Percentiles rank a stretch among this genome's conserved stretches.
phyloP scores from a whole-genome alignment of 176 grass and related monocot species.

The Raddia guianensis region DNA sequence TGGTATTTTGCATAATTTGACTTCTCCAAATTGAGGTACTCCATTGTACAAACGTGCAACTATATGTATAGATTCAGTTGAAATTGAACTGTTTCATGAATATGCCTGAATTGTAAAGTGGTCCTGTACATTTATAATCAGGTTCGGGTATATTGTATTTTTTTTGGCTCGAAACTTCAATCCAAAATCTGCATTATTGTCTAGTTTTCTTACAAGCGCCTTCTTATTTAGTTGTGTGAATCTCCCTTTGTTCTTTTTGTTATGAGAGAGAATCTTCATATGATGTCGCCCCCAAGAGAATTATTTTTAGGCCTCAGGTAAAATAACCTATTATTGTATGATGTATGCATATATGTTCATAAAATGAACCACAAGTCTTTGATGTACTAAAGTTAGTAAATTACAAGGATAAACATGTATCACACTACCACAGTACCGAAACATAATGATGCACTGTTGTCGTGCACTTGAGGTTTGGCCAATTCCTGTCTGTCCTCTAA shows the following conservation, averaged over 20 bases:
- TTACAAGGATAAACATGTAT: not conserved
- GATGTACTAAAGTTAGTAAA: not conserved
- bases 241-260: not conserved
- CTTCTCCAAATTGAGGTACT: not conserved
- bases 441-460: not conserved
- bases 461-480: constrained; percentile 6
- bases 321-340: not conserved
- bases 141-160: not conserved
- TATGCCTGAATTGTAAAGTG: not conserved
- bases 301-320: not conserved
- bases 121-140: not conserved
- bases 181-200: not conserved
- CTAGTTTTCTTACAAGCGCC: not conserved
- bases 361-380: not conserved
- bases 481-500: not conserved
- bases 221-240: not conserved
- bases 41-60: not conserved
- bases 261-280: not conserved
- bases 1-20: not conserved
- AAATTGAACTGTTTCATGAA: not conserved
- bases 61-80: not conserved
- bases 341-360: not conserved
- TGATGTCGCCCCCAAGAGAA: not conserved
- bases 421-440: not conserved
- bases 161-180: not conserved